Conservation (phyloP, 495 filamentous ascomycete genomes). For the Massariosphaeria phaeospora region DNA sequence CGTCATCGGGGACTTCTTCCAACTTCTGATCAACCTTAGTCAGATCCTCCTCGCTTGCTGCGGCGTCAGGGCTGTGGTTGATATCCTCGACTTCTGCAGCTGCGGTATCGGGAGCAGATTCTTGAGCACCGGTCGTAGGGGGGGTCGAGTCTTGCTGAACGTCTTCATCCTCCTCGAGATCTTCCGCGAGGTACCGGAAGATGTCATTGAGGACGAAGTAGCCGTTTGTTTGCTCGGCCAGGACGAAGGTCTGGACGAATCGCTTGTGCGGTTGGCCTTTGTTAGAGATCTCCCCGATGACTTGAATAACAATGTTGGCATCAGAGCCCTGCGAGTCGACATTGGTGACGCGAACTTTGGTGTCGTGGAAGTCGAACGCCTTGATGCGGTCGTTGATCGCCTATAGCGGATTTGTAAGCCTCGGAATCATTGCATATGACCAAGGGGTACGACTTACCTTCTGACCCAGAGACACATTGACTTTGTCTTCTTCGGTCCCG, state of each 20-base stretch:
- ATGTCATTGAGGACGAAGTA: conserved; percentile 99
- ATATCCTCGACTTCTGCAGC: conserved; percentile 34
- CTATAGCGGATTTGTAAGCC: conserved; percentile 44
- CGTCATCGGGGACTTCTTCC: conserved; percentile 43
- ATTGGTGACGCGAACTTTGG: conserved; percentile 96
- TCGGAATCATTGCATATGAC: background rate
- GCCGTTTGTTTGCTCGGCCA: conserved; percentile 91
- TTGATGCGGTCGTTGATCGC: conserved; percentile 91
- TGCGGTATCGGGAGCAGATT: conserved; percentile 35
- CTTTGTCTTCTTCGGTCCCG: conserved; percentile 73
- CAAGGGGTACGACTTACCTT: conserved; percentile 48
- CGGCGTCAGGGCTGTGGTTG: conserved; percentile 36
- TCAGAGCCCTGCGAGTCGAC: conserved; percentile 93
- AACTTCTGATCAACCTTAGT: conserved; percentile 56
- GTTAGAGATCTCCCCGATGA: conserved; percentile 96
- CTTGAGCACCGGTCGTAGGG: conserved; percentile 40
- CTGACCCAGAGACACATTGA: conserved; percentile 76
- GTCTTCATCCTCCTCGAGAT: conserved; percentile 67
- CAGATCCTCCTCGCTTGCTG: conserved; percentile 42
- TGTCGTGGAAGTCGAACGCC: conserved; percentile 87
- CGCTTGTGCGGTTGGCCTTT: conserved; percentile 84
- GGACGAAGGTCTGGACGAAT: conserved; percentile 96
- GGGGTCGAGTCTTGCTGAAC: conserved; percentile 40
- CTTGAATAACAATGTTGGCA: conserved; percentile 89
- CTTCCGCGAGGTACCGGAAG: conserved; percentile 81